Percentiles rank a stretch among this genome's conserved stretches.
Conservation (phyloP, 1,139 yeast species). For the Hansenula anomala region DNA sequence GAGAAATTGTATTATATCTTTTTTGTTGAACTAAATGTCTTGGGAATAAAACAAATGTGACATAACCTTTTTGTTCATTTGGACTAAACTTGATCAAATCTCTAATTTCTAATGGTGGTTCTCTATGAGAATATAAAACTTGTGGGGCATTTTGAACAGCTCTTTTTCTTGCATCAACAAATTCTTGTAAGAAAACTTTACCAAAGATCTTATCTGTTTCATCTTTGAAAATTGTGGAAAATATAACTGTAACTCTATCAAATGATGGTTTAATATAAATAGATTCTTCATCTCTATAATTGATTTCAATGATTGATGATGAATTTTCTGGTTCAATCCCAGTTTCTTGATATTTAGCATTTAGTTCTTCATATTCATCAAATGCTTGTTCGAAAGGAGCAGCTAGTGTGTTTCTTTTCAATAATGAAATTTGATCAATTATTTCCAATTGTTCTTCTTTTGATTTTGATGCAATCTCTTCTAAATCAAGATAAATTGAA, state of each 20-base stretch:
- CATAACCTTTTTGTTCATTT: constrained; percentile 62
- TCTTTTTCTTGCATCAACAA: constrained; percentile 94
- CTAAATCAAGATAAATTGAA: constrained; percentile 66
- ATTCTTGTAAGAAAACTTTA: constrained; percentile 92
- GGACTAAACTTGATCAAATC: constrained; percentile 30
- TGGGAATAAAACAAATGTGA: constrained; percentile 71
- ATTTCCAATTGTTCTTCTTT: constrained; percentile 47
- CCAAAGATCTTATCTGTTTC: constrained; percentile 96
- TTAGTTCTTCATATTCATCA: constrained; percentile 66
- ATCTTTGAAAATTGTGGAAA: constrained; percentile 91
- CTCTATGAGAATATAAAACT: constrained; percentile 83
- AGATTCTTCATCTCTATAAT: constrained; percentile 91
- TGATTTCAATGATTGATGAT: constrained; percentile 64
- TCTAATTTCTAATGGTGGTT: constrained; percentile 89
- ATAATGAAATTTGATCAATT: constrained; percentile 60
- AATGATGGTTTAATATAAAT: constrained; percentile 88
- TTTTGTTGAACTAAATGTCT: constrained; percentile 60
- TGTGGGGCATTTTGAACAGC: constrained; percentile 98
- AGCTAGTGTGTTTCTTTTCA: constrained; percentile 85
- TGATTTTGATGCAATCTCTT: constrained; percentile 27
- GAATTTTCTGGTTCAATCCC: constrained; percentile 41
- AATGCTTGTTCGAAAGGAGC: constrained; percentile 92
- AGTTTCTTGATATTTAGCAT: constrained; percentile 46
- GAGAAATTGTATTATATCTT: constrained; percentile 80
- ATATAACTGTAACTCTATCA: constrained; percentile 95